Evolutionary conservation across 1,284 basidiomycete genomes (phyloP), one percentile per base, ranked within the genome.

Genomic region (Tilletia horrida): DNA sequence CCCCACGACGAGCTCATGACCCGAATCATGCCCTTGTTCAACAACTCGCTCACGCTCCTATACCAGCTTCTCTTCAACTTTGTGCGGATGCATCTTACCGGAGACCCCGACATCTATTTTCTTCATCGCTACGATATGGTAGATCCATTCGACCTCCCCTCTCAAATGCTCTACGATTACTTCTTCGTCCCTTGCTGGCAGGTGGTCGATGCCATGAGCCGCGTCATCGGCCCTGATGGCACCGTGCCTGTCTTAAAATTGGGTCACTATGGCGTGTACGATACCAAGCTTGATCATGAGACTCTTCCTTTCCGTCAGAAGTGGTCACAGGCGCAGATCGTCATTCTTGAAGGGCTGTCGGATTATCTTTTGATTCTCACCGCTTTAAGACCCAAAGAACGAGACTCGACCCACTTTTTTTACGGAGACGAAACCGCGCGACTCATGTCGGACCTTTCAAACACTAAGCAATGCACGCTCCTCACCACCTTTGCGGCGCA

Each of bases 171-270:
- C 43, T 45, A 45, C 43, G 43, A 45, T n/a, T 45, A 13, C 43
- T 45, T 45, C 43, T 45, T 45, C 43, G 43, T 45, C 13, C 43
- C 43, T n/a, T 45, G 43, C n/a, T 45, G 43, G 43, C 43, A 45
- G 43, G n/a, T 45, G 43, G 43, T 45, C 43, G 43, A 45, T 45
- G 43, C 43, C n/a, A 11, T 45, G 13, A 45, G 13, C 43, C 43
- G 43, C 13, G 43, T 45, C 43, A 45, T 45, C 43, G n/a, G 13
- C 43, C n/a, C n/a, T n/a, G 43, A 45, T n/a, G n/a, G n/a, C n/a
- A 11, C 13, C n/a, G 43, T 45, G 13, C 43, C 43, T n/a, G 13
- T 45, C 13, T 45, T 13, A 13, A 45, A 45, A n/a, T 11, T n/a
- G 13, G 43, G 43, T n/a, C n/a, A 13, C n/a, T 13, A 2, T 11